Percentiles rank a stretch among this genome's conserved stretches.
Evolutionary conservation across 148 eudicot genomes (phyloP).

Genomic region (Talinum fruticosum): DNA sequence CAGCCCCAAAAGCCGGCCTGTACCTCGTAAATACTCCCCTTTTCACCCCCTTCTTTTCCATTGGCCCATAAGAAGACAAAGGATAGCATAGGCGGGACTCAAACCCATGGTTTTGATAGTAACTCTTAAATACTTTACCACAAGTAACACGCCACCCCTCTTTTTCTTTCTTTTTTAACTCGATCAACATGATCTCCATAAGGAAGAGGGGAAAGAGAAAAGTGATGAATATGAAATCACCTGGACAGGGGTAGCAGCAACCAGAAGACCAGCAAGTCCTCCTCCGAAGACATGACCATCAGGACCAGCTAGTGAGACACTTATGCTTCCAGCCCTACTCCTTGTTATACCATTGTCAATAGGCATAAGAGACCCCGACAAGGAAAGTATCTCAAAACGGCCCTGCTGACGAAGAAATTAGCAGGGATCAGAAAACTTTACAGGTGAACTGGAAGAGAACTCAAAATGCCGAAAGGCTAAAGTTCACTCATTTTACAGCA

Average conservation of each 20-base stretch:
- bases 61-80: too few species aligned
- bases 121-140: too few species aligned
- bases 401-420: conserved; percentile 48
- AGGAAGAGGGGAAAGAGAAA: background rate
- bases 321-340: conserved; percentile 83
- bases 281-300: conserved; percentile 89
- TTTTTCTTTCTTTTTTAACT: background rate
- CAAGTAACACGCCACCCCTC: too few species aligned
- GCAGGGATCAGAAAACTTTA: background rate
- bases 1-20: too few species aligned
- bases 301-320: conserved; percentile 75
- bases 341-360: conserved; percentile 58
- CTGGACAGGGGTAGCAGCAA: conserved; percentile 90
- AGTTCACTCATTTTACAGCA: too few species aligned
- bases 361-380: conserved; percentile 74
- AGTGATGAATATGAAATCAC: conserved; percentile 28
- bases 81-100: too few species aligned
- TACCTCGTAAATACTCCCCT: too few species aligned
- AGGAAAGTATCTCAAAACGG: conserved; percentile 72
- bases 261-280: conserved; percentile 74
- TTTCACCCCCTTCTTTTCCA: too few species aligned
- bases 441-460: background rate
- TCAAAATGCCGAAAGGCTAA: background rate
- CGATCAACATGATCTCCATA: background rate
- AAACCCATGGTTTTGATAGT: too few species aligned